Base-by-base conservation (phyloP, 805 yeast genomes). In the Zygosaccharomyces rouxii region DNA sequence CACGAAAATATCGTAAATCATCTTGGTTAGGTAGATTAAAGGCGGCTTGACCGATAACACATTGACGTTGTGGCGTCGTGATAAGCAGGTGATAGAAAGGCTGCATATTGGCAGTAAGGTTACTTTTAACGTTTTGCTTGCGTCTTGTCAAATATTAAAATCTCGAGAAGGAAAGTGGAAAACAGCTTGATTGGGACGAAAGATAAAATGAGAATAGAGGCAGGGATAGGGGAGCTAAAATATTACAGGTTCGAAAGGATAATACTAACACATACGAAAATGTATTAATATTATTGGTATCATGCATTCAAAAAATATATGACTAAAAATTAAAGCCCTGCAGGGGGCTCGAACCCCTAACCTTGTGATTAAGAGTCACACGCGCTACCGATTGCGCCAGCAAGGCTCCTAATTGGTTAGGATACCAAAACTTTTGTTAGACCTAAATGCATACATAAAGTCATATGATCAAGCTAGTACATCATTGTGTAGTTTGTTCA, bases 311-410 rank as follows among this genome's bases (percentile, higher is more conserved):
- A n/a, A n/a, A 22, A 6, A 22, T 22, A 22, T 22, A 22, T 6
- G 23, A 22, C 23, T 22, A n/a, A n/a, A n/a, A n/a, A n/a, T n/a
- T n/a, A n/a, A 49, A 54, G 57, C 57, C 57, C 57, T 54, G 57
- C 49, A 52, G 57, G 57, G 57, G 57, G 57, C 57, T 54, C 57
- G 57, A 54, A 54, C 57, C 57, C 57, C 57, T 52, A 54, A 50
- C 57, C 57, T 54, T 54, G 54, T 54, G 57, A 54, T 54, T 54
- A 54, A 54, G 57, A 54, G 57, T 54, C 57, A 54, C 54, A 54
- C 57, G 57, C 57, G 57, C 57, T 54, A 54, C 57, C 57, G 57
- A 54, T 54, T 54, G 57, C 57, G 57, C 57, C 57, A 54, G 49
- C 57, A 54, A 54, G 55, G 57, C 26, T 23, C 26, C 3, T 7